Base-by-base conservation (phyloP, 2,329 filamentous ascomycete genomes). In the Reticulascus tulasneorum region DNA sequence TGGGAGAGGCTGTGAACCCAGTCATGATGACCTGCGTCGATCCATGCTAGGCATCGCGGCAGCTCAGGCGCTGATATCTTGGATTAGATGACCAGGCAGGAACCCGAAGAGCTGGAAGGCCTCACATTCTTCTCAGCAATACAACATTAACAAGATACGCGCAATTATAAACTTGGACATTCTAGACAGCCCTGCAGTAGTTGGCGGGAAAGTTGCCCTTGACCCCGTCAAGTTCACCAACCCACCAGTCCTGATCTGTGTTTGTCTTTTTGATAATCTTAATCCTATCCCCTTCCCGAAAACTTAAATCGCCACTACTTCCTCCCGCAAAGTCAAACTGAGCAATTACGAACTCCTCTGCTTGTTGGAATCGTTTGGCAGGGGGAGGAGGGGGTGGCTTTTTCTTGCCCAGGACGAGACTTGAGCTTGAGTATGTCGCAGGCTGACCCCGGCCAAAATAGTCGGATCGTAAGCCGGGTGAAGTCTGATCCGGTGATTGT, bases 241-340 rank as follows among this genome's bases (percentile, higher is more conserved):
- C 77, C 87, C 87, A 94, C 86, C 87, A 94, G 55, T 93, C 87
- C 60, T 93, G 84, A 16, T 79, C 82, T 43, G 82, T 88, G 7
- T 78, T 75, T 3, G 87, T 93, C 65, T 84, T 87, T 64, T 86
- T 86, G 21, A 89, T 54, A 4, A 94, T 81, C 29, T 72, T 77
- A 48, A 94, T 94, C 32, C 75, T 70, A 51, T 93, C 87, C 3
- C 86, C 87, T 57, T 90, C 84, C 20, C 69, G 69, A 54, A 94
- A 94, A 3, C 72, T 72, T 33, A 94, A 56, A 56, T 94, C 87
- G 0, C 84, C 85, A 2, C 65, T 58, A 7, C 73, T 75, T 52
- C 89, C 79, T 0, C 83, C 85, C 2, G 71, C 69, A 54, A 89
- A 94, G 46, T 84, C 74, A 58, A 87, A 93, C 50, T 86, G 66